These are phyloP conservation scores for Nigrospora sphaerica DNA, from an alignment of 2,329 filamentous ascomycete genomes.

Conservation along the genomic window DNA sequence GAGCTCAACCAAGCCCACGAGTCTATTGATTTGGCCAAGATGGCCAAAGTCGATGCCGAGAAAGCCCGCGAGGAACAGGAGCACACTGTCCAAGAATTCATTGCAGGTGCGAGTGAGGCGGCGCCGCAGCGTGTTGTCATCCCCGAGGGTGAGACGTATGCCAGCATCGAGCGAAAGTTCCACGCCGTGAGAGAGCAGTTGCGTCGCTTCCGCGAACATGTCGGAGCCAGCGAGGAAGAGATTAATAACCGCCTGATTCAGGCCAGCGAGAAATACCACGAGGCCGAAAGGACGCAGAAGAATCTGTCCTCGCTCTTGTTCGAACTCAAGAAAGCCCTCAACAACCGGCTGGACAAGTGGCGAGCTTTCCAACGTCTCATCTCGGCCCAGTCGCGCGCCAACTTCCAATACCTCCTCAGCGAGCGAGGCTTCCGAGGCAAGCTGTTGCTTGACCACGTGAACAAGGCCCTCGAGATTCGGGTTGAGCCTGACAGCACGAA, in stretches of 20 bases:
- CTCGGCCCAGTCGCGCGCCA: conserved; percentile 74
- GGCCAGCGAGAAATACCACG: conserved; percentile 30
- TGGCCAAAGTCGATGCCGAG: conserved; percentile 36
- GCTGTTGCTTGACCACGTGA: conserved; percentile 69
- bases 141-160: conserved; percentile 55
- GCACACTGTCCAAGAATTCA: conserved; percentile 45
- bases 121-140: conserved; percentile 52
- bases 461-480: conserved; percentile 69
- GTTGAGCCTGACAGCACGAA: conserved; percentile 67
- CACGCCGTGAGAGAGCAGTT: conserved; percentile 51
- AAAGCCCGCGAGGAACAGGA: conserved; percentile 38
- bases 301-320: conserved; percentile 33
- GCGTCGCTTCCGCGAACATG: conserved; percentile 44
- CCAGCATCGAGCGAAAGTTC: conserved; percentile 47
- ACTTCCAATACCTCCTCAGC: conserved; percentile 81
- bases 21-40: conserved; percentile 38
- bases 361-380: conserved; percentile 76
- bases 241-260: conserved; percentile 45
- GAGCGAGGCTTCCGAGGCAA: conserved; percentile 84
- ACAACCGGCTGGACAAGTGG: conserved; percentile 68
- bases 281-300: conserved; percentile 33
- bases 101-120: conserved; percentile 43
- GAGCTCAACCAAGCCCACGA: conserved; percentile 57
- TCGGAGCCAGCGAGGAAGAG: conserved; percentile 59
- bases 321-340: conserved; percentile 52